Conservation (phyloP, 441 rosid genomes). For the Francoa sonchifolia region DNA sequence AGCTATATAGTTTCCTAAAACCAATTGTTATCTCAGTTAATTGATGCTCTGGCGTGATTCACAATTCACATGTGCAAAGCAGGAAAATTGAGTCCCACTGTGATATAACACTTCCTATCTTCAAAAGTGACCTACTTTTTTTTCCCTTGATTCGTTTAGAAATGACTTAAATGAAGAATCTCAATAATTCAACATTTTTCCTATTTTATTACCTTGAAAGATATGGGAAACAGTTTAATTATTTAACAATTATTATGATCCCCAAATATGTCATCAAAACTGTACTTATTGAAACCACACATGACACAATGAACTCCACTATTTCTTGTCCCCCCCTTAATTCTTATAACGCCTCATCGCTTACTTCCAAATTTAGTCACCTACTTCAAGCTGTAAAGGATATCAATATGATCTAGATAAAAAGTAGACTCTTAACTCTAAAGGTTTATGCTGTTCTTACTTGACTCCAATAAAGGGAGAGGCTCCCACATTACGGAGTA, state of each 20-base stretch:
- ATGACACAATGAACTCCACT: constrained; percentile 21
- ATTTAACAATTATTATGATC: constrained; percentile 1
- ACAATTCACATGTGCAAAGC: constrained; percentile 16
- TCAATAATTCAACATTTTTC: constrained; percentile 5
- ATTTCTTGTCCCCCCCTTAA: constrained; percentile 19
- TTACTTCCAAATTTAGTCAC: constrained; percentile 14
- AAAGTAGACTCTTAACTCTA: too few relatives aligned
- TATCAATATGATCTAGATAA: too few relatives aligned
- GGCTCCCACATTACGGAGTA: too few relatives aligned
- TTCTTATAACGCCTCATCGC: constrained; percentile 10
- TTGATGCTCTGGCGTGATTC: constrained; percentile 6
- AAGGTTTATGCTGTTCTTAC: too few relatives aligned
- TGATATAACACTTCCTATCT: constrained; percentile 7
- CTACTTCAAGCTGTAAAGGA: too few relatives aligned
- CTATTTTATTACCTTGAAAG: constrained; percentile 7
- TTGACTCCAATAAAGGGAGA: too few relatives aligned
- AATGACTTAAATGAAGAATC: constrained; percentile 8
- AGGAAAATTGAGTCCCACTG: constrained; percentile 23
- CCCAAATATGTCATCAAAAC: constrained; percentile 1
- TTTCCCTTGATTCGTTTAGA: constrained; percentile 7
- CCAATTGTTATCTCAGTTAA: constrained; percentile 8
- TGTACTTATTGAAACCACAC: constrained; percentile 8
- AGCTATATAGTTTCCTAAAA: background rate
- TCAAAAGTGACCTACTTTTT: constrained; percentile 14
- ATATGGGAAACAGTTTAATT: background rate